phyloP scores from a whole-genome alignment of 2,329 filamentous ascomycete species.

The Sclerotinia nivalis region DNA sequence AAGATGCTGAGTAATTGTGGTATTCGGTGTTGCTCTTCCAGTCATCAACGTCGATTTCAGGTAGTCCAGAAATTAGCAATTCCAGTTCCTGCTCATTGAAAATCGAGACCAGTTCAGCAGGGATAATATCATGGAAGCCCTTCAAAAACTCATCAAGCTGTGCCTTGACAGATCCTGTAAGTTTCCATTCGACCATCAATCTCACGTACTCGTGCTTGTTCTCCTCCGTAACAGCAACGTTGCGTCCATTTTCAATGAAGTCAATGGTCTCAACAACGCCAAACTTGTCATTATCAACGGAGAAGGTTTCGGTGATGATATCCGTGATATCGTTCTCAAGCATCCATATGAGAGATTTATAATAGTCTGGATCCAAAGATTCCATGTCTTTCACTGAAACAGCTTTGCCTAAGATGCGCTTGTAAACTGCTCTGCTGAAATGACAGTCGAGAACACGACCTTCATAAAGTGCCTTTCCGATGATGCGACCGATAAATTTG shows the following conservation, averaged over 20 bases:
- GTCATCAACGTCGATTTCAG: constrained; percentile 96
- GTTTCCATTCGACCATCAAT: constrained; percentile 88
- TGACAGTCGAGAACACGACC: constrained; percentile 95
- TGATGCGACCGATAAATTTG: constrained; percentile 98
- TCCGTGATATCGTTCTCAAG: constrained; percentile 94
- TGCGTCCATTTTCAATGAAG: constrained; percentile 81
- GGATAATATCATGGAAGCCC: constrained; percentile 98
- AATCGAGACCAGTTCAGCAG: constrained; percentile 88
- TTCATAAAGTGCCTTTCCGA: constrained; percentile 97
- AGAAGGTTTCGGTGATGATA: constrained; percentile 95
- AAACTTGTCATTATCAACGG: constrained; percentile 90
- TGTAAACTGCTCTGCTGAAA: constrained; percentile 98
- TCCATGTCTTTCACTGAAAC: constrained; percentile 99
- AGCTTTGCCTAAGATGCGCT: constrained; percentile 90
- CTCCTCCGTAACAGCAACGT: constrained; percentile 92
- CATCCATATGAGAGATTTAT: constrained; percentile 99
- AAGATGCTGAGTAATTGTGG: constrained; percentile 93
- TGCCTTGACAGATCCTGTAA: constrained; percentile 87
- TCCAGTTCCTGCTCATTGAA: constrained; percentile 99
- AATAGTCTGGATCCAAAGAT: constrained; percentile 96
- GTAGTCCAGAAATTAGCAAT: constrained; percentile 91
- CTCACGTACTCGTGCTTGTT: constrained; percentile 99
- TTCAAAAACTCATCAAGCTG: constrained; percentile 92
- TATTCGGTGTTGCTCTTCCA: constrained; percentile 99
- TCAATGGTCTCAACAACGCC: constrained; percentile 87